These are phyloP conservation scores for Achaetomiella virescens DNA, from an alignment of 495 filamentous ascomycete species.

Conservation along the genomic window DNA sequence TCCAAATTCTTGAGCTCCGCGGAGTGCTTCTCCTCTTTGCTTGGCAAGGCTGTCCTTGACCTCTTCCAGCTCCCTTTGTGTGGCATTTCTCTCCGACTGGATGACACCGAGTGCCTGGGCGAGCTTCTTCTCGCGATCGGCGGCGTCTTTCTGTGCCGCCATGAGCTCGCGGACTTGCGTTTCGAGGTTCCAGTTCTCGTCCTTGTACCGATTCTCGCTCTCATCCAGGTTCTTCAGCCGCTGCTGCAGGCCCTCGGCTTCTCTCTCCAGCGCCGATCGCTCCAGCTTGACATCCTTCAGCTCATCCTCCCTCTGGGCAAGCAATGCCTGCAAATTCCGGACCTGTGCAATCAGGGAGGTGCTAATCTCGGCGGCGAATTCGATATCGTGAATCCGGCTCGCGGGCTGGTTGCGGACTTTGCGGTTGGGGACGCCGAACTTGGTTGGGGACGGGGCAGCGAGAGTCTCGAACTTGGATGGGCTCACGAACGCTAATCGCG, in stretches of 20 bases:
- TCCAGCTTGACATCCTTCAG: constrained; percentile 67
- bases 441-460: constrained; percentile 82
- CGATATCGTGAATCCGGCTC: constrained; percentile 82
- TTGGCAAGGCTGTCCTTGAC: constrained; percentile 70
- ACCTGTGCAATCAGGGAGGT: constrained; percentile 85
- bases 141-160: constrained; percentile 59
- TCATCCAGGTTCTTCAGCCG: constrained; percentile 78
- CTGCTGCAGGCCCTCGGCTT: constrained; percentile 71
- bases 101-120: constrained; percentile 58
- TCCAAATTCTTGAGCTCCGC: constrained; percentile 75
- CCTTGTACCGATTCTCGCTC: constrained; percentile 90
- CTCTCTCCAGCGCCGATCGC: constrained; percentile 70
- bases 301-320: constrained; percentile 81
- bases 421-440: constrained; percentile 74
- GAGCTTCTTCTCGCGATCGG: constrained; percentile 75
- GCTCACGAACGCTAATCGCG: constrained; percentile 56
- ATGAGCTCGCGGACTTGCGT: constrained; percentile 78
- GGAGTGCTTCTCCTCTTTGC: constrained; percentile 71
- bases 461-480: constrained; percentile 78
- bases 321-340: constrained; percentile 73
- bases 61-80: constrained; percentile 84
- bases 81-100: constrained; percentile 65
- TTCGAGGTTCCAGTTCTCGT: constrained; percentile 96
- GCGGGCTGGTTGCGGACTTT: constrained; percentile 87
- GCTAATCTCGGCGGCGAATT: constrained; percentile 93